A percentile compares a stretch with the other conserved stretches of the same genome.
These are phyloP conservation scores for Pleurotus djamor DNA, from an alignment of 768 basidiomycete genomes.

Conservation along the genomic window DNA sequence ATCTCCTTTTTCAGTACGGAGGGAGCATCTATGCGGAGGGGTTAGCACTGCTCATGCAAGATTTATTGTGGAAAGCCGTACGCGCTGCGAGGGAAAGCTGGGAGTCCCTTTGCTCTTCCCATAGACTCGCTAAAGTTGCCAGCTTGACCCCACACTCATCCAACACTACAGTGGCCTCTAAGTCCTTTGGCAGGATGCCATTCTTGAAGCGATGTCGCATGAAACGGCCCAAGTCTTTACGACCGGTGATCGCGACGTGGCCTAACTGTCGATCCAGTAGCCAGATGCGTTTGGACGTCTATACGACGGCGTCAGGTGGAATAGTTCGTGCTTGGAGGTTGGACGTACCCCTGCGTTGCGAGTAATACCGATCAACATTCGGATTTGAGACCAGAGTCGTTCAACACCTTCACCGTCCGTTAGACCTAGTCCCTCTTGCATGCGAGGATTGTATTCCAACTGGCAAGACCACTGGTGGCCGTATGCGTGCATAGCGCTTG, in stretches of 20 bases:
- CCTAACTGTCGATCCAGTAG: constrained; percentile 28
- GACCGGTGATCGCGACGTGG: constrained; percentile 19
- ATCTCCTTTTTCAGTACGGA: too few species aligned
- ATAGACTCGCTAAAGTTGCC: too few species aligned
- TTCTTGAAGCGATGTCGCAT: constrained; percentile 19
- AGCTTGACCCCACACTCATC: too few species aligned
- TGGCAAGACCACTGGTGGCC: constrained; percentile 36
- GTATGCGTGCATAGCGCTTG: constrained; percentile 36
- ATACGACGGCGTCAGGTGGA: neutral
- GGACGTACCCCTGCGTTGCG: constrained; percentile 28
- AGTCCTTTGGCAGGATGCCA: constrained; percentile 14
- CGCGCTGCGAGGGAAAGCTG: too few species aligned
- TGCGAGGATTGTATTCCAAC: constrained; percentile 26
- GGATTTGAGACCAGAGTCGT: constrained; percentile 28
- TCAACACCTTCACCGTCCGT: constrained; percentile 33
- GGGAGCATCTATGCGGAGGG: too few species aligned
- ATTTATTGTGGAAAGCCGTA: too few species aligned
- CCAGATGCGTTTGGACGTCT: constrained; percentile 25
- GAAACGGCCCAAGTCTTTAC: constrained; percentile 31
- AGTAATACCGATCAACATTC: constrained; percentile 30
- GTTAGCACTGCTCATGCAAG: too few species aligned
- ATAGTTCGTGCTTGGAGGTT: neutral
- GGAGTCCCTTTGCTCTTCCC: too few species aligned
- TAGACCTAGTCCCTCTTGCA: constrained; percentile 22
- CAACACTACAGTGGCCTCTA: constrained; percentile 12